A percentile compares a stretch with the other conserved stretches of the same genome.
phyloP scores from a whole-genome alignment of 176 grass and related monocot genomes.

The Zea mays region Zm-B73-REFERENCE-NAM-5.0 NC_050099.1:35668501-35669000 shows the following conservation, averaged over 20 bases:
- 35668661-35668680: background rate
- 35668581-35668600: background rate
- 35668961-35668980: background rate
- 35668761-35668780: constrained; percentile 78
- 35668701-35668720: background rate
- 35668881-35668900: constrained; percentile 5
- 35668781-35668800: constrained; percentile 77
- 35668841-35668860: constrained; percentile 1
- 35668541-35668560: constrained; percentile 2
- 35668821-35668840: background rate
- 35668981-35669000: background rate
- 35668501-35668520: background rate
- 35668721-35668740: constrained; percentile 46
- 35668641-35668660: background rate
- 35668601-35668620: background rate
- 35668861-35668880: constrained; percentile 23
- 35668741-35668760: constrained; percentile 73
- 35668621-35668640: background rate
- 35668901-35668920: background rate
- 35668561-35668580: background rate
- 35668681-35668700: background rate
- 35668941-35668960: background rate
- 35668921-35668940: background rate
- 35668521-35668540: background rate
- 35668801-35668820: constrained; percentile 44